Conservation (phyloP, 2,329 filamentous ascomycete genomes). For the Claviceps sp. region DNA sequence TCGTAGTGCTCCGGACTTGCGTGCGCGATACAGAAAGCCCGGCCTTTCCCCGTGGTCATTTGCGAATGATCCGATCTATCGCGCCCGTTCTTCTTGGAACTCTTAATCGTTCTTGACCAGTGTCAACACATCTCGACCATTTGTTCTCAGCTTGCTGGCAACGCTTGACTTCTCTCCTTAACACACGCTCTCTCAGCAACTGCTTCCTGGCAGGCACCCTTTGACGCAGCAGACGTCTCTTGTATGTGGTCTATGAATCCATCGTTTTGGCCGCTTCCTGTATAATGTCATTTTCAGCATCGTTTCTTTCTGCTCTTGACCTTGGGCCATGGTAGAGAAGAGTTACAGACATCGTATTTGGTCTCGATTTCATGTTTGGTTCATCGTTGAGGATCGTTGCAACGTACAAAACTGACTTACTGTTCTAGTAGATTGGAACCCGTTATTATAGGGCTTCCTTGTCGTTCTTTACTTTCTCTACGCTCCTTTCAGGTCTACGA, state of each 20-base stretch:
- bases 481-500: not conserved
- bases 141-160: slow-evolving; percentile 1
- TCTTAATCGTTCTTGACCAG: not conserved
- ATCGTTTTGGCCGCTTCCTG: not conserved
- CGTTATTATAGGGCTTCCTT: not conserved
- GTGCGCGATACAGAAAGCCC: not conserved
- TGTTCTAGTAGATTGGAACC: not conserved
- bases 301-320: not conserved
- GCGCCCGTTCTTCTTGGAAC: not conserved
- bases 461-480: not conserved
- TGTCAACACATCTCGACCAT: not conserved
- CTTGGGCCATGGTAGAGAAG: no score
- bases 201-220: not conserved
- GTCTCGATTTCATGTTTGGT: not conserved
- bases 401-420: not conserved
- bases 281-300: not conserved
- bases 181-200: not conserved
- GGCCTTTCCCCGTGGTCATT: not conserved
- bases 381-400: not conserved
- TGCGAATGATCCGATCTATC: not conserved
- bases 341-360: not conserved
- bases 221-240: slow-evolving; percentile 2
- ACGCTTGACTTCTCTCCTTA: not conserved
- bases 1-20: not conserved
- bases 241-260: slow-evolving; percentile 3